phyloP scores from a whole-genome alignment of 2,329 filamentous ascomycete species.

The Metarhizium robertsii region DNA sequence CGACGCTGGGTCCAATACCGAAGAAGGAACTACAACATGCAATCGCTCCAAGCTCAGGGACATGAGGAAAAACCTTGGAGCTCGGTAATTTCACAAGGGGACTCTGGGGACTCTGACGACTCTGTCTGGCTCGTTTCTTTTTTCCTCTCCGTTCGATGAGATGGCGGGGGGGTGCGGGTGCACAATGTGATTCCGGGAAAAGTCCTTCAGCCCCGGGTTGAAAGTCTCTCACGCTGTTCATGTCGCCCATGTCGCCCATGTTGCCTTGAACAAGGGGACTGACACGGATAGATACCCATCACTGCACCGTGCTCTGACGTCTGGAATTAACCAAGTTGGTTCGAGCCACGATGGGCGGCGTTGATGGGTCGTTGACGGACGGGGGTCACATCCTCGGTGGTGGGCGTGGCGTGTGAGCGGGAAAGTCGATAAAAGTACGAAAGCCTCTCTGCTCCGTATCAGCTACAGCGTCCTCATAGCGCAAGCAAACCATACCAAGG shows the following conservation, averaged over 20 bases:
- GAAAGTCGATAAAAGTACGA: neutral
- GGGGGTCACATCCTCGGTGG: neutral
- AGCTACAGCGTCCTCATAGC: neutral
- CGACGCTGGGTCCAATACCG: neutral
- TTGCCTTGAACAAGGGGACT: constrained; percentile 1
- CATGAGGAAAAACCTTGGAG: neutral
- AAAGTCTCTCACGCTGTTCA: neutral
- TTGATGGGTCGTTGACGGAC: neutral
- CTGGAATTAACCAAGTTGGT: constrained; percentile 1
- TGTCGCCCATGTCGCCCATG: neutral
- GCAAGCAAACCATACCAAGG: neutral
- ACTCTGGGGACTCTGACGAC: neutral
- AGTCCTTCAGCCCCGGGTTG: neutral
- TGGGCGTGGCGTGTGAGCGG: neutral
- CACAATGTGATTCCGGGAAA: constrained; percentile 2
- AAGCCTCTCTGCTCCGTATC: neutral
- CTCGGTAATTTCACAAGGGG: constrained; percentile 1
- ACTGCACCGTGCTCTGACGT: neutral
- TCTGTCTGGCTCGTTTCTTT: constrained; percentile 6
- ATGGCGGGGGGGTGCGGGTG: constrained; percentile 5
- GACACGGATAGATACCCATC: neutral
- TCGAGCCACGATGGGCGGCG: constrained; percentile 5
- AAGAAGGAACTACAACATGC: neutral
- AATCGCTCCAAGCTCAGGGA: constrained; percentile 1
- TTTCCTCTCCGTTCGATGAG: constrained; percentile 6